phyloP scores from a whole-genome alignment of 2,329 filamentous ascomycete genomes.

The Epichloe scottii region DNA sequence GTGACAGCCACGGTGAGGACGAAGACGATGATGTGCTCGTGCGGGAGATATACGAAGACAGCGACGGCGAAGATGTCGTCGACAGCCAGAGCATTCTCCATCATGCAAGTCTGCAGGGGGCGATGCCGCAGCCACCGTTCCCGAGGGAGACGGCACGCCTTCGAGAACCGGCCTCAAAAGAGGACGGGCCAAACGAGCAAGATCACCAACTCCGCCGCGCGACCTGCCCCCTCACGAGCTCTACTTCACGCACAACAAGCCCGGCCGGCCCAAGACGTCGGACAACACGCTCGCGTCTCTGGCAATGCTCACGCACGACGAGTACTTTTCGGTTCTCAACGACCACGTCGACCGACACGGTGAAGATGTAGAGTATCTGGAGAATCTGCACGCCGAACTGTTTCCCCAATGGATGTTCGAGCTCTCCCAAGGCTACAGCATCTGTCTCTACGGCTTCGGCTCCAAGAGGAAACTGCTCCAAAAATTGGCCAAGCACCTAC shows the following conservation, averaged over 20 bases:
- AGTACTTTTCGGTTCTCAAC: constrained; percentile 63
- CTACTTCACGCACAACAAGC: constrained; percentile 87
- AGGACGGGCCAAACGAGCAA: constrained; percentile 20
- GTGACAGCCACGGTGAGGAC: constrained; percentile 57
- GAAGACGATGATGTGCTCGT: constrained; percentile 9
- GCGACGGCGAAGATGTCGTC: constrained; percentile 63
- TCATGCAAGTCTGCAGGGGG: constrained; percentile 27
- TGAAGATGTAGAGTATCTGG: constrained; percentile 56
- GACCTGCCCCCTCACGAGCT: constrained; percentile 79
- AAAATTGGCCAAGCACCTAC: constrained; percentile 61
- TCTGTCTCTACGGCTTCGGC: constrained; percentile 87
- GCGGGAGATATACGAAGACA: constrained; percentile 32
- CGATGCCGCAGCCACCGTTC: constrained; percentile 9
- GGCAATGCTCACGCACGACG: constrained; percentile 73
- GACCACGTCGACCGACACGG: constrained; percentile 56
- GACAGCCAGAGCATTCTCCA: constrained; percentile 27
- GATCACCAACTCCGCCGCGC: constrained; percentile 66
- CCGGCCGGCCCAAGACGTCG: constrained; percentile 71
- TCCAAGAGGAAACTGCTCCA: constrained; percentile 70
- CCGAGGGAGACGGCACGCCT: constrained; percentile 21
- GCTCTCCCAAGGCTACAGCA: constrained; percentile 70
- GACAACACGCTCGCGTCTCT: constrained; percentile 70
- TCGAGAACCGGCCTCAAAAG: constrained; percentile 23
- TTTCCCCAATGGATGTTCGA: constrained; percentile 93
- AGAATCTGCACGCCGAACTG: constrained; percentile 63